Conservation (phyloP, 2,329 filamentous ascomycete genomes). For the Penicillium sp. region DNA sequence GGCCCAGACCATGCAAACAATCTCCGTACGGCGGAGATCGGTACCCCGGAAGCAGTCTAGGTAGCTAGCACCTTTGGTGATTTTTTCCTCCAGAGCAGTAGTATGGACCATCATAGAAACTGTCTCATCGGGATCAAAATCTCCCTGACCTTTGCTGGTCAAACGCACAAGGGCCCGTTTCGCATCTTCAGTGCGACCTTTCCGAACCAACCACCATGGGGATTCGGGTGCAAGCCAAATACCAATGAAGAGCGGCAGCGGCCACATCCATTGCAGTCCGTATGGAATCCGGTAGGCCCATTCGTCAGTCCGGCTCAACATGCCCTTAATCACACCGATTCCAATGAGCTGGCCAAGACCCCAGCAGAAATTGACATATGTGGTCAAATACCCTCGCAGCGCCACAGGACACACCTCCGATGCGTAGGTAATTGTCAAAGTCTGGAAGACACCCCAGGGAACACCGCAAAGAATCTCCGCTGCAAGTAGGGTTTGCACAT, state of each 20-base stretch:
- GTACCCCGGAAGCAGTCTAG: constrained; percentile 80
- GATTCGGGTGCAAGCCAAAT: constrained; percentile 52
- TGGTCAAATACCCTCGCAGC: constrained; percentile 47
- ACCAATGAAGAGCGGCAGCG: constrained; percentile 49
- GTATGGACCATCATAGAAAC: constrained; percentile 93
- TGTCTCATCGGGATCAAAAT: constrained; percentile 80
- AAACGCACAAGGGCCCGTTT: constrained; percentile 47
- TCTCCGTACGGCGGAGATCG: constrained; percentile 75
- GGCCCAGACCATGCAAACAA: constrained; percentile 64
- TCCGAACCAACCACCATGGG: constrained; percentile 54
- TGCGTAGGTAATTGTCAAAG: constrained; percentile 49
- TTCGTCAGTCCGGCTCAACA: constrained; percentile 48
- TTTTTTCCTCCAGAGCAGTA: constrained; percentile 73
- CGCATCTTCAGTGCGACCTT: constrained; percentile 48
- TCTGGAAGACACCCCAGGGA: constrained; percentile 55
- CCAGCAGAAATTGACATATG: constrained; percentile 50
- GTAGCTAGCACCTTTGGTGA: constrained; percentile 72
- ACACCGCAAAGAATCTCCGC: constrained; percentile 54
- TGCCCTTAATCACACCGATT: constrained; percentile 51
- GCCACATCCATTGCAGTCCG: constrained; percentile 56
- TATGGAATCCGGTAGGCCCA: constrained; percentile 57
- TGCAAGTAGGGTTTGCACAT: constrained; percentile 49
- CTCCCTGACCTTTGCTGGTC: constrained; percentile 50
- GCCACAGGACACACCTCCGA: constrained; percentile 51
- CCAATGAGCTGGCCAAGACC: constrained; percentile 53